phyloP scores from a whole-genome alignment of 768 basidiomycete species.

The Xerocomellus dryophilus region DNA sequence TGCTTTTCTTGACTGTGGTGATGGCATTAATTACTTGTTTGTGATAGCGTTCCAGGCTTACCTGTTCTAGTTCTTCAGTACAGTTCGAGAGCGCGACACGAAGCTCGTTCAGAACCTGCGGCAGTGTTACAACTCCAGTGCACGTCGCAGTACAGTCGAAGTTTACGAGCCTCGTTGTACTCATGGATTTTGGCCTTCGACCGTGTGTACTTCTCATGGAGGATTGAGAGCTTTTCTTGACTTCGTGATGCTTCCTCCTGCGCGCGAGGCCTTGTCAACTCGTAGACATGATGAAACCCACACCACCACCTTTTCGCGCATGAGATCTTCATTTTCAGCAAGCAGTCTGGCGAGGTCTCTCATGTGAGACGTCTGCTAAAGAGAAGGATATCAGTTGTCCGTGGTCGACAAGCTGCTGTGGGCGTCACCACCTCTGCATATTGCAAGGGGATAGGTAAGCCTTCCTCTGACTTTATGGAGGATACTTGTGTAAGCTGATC shows the following conservation, averaged over 20 bases:
- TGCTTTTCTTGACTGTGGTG: slow-evolving; percentile 11
- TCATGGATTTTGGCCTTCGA: slow-evolving; percentile 17
- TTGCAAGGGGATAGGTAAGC: background rate
- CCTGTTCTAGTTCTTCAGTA: slow-evolving; percentile 24
- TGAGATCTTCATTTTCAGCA: slow-evolving; percentile 16
- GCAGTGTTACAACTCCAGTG: background rate
- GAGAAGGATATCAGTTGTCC: background rate
- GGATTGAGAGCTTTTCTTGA: slow-evolving; percentile 2
- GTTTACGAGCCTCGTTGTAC: slow-evolving; percentile 19
- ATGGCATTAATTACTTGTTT: background rate
- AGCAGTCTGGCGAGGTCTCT: slow-evolving; percentile 14
- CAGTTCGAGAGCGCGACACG: slow-evolving; percentile 15
- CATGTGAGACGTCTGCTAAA: slow-evolving; percentile 10
- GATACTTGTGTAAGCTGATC: slow-evolving; percentile 1
- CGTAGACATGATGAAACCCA: background rate
- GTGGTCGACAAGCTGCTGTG: background rate
- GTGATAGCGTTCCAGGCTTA: background rate
- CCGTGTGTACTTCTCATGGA: slow-evolving; percentile 23
- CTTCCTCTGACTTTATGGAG: slow-evolving; percentile 21
- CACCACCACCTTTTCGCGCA: slow-evolving; percentile 11
- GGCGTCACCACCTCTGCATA: slow-evolving; percentile 5
- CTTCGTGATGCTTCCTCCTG: slow-evolving; percentile 15
- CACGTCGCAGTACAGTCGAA: background rate
- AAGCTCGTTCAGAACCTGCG: slow-evolving; percentile 21
- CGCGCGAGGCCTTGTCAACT: background rate